Evolutionary conservation across 177 flowering plant species (phyloP).

Genomic region (Tripterygium wilfordii): DNA sequence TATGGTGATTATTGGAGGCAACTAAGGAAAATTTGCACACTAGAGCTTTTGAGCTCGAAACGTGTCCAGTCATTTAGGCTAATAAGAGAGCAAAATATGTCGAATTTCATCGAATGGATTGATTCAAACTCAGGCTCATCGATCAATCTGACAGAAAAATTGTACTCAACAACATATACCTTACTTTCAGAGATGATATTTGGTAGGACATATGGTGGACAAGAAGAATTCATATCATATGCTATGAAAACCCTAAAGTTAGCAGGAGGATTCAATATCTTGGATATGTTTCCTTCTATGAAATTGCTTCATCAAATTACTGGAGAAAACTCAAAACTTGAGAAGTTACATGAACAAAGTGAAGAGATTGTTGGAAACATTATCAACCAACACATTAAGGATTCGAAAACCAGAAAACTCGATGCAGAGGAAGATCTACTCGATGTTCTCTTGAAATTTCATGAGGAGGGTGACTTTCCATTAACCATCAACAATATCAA

Average conservation of each 20-base stretch:
- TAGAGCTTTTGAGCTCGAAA: conserved; percentile 19
- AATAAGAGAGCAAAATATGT: conserved; percentile 29
- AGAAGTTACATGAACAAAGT: conserved; percentile 5
- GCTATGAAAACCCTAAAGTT: conserved; percentile 4
- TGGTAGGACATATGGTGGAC: conserved; percentile 26
- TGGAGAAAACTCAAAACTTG: conserved; percentile 16
- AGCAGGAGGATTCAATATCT: conserved; percentile 22
- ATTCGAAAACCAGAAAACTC: conserved; percentile 2
- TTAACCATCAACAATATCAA: conserved; percentile 23
- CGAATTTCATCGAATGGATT: conserved; percentile 14
- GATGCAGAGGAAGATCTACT: conserved; percentile 15
- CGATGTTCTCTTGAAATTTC: conserved; percentile 25
- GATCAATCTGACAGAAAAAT: conserved; percentile 23
- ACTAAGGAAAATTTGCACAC: conserved; percentile 14
- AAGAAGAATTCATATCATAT: conserved; percentile 12
- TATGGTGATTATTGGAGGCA: conserved; percentile 28
- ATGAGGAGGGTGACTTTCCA: conserved; percentile 14
- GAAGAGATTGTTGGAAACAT: conserved; percentile 18
- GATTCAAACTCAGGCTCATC: conserved; percentile 10
- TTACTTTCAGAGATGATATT: conserved; percentile 23
- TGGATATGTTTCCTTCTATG: conserved; percentile 31
- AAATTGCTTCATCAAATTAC: conserved; percentile 13
- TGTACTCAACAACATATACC: conserved; percentile 8
- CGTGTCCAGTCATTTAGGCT: conserved; percentile 18
- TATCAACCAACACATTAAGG: no score